Base-by-base conservation (phyloP, 73 alveolate genomes). In the Paraurostyla sp. region DNA sequence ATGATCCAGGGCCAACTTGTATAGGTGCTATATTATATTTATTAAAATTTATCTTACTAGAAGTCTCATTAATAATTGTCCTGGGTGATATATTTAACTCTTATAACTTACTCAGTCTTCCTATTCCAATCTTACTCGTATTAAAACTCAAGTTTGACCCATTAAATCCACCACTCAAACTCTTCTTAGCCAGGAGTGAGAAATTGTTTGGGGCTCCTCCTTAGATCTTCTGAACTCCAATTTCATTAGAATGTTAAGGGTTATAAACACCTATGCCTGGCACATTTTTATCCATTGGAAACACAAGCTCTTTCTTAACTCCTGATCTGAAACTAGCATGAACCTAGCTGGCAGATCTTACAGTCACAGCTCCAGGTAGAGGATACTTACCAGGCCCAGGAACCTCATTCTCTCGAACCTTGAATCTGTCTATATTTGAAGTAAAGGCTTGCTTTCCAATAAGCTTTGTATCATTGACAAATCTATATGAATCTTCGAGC, bases 161-260 rank as follows among this genome's bases (percentile, higher is more conserved):
- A 54, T 4, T 54, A 20, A 9, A 54, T 20, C 36, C 23, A 13
- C 29, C 22, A 29, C 29, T 62, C 11, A 30, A 23, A 11, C 40
- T 32, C 29, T 51, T 51, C 62, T 78, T 78, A 0, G 89, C 78
- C 25, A 78, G 29, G 4, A 78, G 25, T 51, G 78, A 78, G 59
- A 78, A 78, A 41, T 78, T 78, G 40, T 78, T 78, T 6, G 89
- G 89, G 6, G 89, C 89, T 4, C 89, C 89, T 0, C 89, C 89
- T 29, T 30, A 29, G 6, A 78, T 78, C 36, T 78, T 49, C 29
- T 78, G 22, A 9, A 78, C 30, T 11, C 89, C 89, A 78, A 78
- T 78, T 2, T 54, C 49, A 16, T 52, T 40, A 52, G 27, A 78
- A 20, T 78, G 80, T 30, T 78, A 41, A 0, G 78, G 7, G 42